Evolutionary conservation across 768 basidiomycete species (phyloP), one percentile per base, ranked within the genome.

Genomic region (Suillus hirtellus): DNA sequence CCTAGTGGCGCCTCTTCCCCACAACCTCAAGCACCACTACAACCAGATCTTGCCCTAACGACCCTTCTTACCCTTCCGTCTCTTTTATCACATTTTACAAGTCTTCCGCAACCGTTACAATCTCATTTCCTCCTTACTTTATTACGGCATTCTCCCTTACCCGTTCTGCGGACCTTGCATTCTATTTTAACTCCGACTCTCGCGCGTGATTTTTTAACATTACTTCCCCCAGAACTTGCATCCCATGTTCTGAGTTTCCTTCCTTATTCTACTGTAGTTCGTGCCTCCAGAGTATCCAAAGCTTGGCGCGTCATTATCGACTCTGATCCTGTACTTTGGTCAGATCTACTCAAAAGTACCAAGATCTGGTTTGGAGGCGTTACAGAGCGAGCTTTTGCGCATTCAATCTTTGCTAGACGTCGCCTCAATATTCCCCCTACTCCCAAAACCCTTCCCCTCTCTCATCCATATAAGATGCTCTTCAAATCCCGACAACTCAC

Each of bases 281-380:
- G 92, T 14, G 93, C 95, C 11, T 89, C 94, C 17, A 85, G 93
- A 40, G 96, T 99, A 21, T 94, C 91, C 60, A 89, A 85, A 70
- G 80, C 92, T 14, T 99, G 97, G 97, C 82, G 89, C n/a, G 81
- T 87, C 12, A 92, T 94, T 68, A 92, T 98, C 66, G 96, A 98
- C 72, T 89, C 89, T 3, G 95, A 98, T 69, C 86, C 92, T 40
- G 84, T 90, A 9, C 84, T 98, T 44, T 99, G 96, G 96, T 85
- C 88, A 63, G 91, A 93, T 64, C 82, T 96, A 10, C 80, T 98
- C 65, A 87, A 92, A 72, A 85, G 79, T 65, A 93, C 93, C 9
- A 88, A 88, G 66, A 86, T 95, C 15, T 98, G 94, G 94, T 91
- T 92, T 67, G 96, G 95, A 11, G 88, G 89, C 7, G 88, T 91